phyloP scores from a whole-genome alignment of 331 rosid species.

The Stylosanthes scabra region DNA sequence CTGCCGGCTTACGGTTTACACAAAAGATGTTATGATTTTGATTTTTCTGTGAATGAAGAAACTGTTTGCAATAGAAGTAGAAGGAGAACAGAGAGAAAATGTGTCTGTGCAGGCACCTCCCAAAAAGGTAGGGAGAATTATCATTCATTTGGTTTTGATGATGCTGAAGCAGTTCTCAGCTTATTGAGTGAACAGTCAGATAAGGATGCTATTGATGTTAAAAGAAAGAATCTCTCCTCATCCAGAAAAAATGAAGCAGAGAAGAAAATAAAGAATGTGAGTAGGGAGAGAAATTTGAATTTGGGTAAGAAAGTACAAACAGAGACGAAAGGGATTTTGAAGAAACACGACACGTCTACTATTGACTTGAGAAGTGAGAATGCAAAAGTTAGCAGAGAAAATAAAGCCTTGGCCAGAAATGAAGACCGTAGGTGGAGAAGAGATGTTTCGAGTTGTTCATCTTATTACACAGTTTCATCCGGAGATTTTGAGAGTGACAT shows the following conservation, averaged over 20 bases:
- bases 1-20: conserved; percentile 50
- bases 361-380: conserved; percentile 51
- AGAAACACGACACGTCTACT: conserved; percentile 42
- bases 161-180: conserved; percentile 69
- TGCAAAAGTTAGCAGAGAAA: conserved; percentile 42
- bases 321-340: conserved; percentile 42
- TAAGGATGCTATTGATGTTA: conserved; percentile 41
- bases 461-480: conserved; percentile 78
- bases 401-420: conserved; percentile 41
- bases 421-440: conserved; percentile 51
- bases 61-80: conserved; percentile 48
- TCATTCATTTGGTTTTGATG: conserved; percentile 48
- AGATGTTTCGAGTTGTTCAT: conserved; percentile 80
- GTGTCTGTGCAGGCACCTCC: conserved; percentile 46
- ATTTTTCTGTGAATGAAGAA: conserved; percentile 50
- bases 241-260: conserved; percentile 49
- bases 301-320: conserved; percentile 48
- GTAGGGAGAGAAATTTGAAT: conserved; percentile 48
- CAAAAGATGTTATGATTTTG: conserved; percentile 48
- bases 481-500: conserved; percentile 66
- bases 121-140: conserved; percentile 44
- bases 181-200: conserved; percentile 77
- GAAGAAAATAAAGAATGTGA: conserved; percentile 42
- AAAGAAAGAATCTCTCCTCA: conserved; percentile 44
- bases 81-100: conserved; percentile 52